These are phyloP conservation scores for Candida caryicola DNA, from an alignment of 805 yeast genomes.

Conservation along the genomic window DNA sequence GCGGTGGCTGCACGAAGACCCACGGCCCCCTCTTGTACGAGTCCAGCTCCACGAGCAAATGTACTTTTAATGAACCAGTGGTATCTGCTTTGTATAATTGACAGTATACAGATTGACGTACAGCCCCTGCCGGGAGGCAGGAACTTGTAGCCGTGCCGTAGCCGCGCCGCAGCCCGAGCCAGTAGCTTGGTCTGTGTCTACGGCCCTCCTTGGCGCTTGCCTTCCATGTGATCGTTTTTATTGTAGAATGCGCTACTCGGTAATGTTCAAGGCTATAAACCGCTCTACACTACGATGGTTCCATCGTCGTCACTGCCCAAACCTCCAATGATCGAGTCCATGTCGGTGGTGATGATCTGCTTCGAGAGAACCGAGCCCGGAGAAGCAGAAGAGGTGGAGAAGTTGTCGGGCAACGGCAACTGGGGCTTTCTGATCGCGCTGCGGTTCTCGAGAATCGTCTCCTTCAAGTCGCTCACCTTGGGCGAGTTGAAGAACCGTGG, in stretches of 20 bases:
- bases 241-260: too few species aligned
- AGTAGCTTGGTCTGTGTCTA: too few species aligned
- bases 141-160: too few species aligned
- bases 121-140: too few species aligned
- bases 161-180: too few species aligned
- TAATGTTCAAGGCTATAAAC: too few species aligned
- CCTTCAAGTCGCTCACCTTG: conserved; percentile 37
- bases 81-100: neutral
- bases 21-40: neutral
- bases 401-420: conserved; percentile 3
- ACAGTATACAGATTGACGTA: neutral
- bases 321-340: conserved; percentile 32
- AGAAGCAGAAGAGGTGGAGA: conserved; percentile 8
- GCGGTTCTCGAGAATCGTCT: conserved; percentile 15
- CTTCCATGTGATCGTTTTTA: too few species aligned
- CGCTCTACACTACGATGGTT: conserved; percentile 19
- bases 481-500: conserved; percentile 17
- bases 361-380: conserved; percentile 29
- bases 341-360: conserved; percentile 31
- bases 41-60: neutral
- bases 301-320: conserved; percentile 36
- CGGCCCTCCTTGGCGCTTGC: too few species aligned
- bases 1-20: too few species aligned
- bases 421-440: conserved; percentile 3
- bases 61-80: neutral